Evolutionary conservation across 352 stramenopile genomes (phyloP), one percentile per base, ranked within the genome.

Genomic region (Globisporangium nagaii): DNA sequence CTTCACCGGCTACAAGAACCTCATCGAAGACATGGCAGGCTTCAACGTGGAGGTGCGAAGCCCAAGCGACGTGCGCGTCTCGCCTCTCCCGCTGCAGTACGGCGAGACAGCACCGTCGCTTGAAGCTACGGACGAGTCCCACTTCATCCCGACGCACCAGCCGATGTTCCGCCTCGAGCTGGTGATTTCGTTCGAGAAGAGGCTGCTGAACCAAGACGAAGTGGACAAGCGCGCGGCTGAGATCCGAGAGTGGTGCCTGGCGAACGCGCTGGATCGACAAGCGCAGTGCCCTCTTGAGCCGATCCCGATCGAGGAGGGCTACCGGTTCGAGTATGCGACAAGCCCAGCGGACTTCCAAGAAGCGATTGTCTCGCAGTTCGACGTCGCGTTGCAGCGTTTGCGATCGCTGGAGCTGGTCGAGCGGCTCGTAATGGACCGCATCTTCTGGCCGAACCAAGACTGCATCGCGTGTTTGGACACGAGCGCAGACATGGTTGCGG

Each of bases 401-500:
- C 81, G 93, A 58, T 82, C 89, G 12, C 75, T 98, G 7, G 78
- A 95, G 32, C 69, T 95, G 4, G 86, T 98, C 5, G 95, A 98
- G 56, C 70, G 89, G 13, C 62, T 96, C 1, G 92, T 98, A 24
- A 98, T 98, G 93, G 86, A 98, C 55, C 83, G 84, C 7, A 88
- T 98, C 2, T 98, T 98, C 50, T 98, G 95, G 95, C 84, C 86
- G 2, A 91, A 96, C 32, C 88, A 98, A 60, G 90, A 96, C 25
- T 84, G 88, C 39, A 93, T 98, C 25, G 68, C 70, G n/a, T 90
- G 75, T 22, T 68, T 97, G 2, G 75, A 94, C 48, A 68, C 73
- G 34, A 79, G 62, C 22, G 78, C 78, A 6, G 61, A 80, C 17
- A 91, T 88, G 53, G 76, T 96, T 6, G 37, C 56, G 9, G 44